Percentiles rank a stretch among this genome's conserved stretches.
Conservation (phyloP, 176 grass and related monocot species). For the Triticum timopheevii region DNA sequence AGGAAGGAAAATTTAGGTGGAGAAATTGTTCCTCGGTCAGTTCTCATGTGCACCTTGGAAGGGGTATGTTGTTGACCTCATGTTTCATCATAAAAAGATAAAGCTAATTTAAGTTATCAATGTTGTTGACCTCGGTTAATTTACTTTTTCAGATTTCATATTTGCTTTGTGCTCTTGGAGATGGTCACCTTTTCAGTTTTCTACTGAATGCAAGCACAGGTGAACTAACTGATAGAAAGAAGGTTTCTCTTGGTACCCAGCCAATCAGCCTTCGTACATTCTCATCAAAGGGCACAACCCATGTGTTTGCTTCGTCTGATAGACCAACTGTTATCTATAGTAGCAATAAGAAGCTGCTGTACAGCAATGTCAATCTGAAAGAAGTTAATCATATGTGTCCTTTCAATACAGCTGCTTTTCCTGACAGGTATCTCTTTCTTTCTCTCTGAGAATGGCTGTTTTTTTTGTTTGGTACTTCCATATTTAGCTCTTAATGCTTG, state of each 20-base stretch:
- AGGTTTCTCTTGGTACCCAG: slow-evolving; percentile 91
- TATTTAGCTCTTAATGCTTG: background rate
- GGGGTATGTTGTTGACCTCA: slow-evolving; percentile 59
- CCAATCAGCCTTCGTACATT: slow-evolving; percentile 93
- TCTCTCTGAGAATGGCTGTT: background rate
- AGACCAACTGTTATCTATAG: slow-evolving; percentile 95
- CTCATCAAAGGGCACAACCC: slow-evolving; percentile 88
- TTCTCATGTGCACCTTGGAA: slow-evolving; percentile 91
- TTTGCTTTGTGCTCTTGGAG: slow-evolving; percentile 94
- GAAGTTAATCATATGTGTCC: slow-evolving; percentile 98
- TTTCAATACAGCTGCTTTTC: slow-evolving; percentile 92
- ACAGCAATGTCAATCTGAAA: slow-evolving; percentile 98
- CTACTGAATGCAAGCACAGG: slow-evolving; percentile 66
- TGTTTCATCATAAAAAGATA: slow-evolving; percentile 6
- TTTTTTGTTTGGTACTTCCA: background rate
- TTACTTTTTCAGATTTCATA: slow-evolving; percentile 70
- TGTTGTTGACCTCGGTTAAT: background rate
- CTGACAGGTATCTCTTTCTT: slow-evolving; percentile 64
- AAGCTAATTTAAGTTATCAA: slow-evolving; percentile 12
- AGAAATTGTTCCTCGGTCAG: slow-evolving; percentile 97
- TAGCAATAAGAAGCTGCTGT: slow-evolving; percentile 96
- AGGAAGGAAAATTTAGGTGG: slow-evolving; percentile 90
- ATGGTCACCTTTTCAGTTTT: slow-evolving; percentile 94
- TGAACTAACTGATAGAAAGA: slow-evolving; percentile 82
- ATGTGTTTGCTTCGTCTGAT: slow-evolving; percentile 96